These are phyloP conservation scores for Elaeagnus macrophylla DNA, from an alignment of 306 rosid genomes.

Conservation along the genomic window DNA sequence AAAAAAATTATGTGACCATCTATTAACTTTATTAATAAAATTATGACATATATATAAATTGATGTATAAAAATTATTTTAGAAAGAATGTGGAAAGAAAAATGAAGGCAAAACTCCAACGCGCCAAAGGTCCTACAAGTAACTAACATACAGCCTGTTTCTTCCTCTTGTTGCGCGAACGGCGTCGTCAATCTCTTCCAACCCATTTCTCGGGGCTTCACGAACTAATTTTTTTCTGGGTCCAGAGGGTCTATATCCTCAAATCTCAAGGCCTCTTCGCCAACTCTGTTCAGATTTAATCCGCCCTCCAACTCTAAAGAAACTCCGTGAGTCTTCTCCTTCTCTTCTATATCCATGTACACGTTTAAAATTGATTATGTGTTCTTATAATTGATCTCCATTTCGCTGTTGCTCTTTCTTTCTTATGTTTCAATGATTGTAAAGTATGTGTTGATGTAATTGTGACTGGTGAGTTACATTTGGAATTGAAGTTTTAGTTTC, in stretches of 20 bases:
- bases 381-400: not conserved
- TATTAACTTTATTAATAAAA: too few species aligned
- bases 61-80: too few species aligned
- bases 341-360: not conserved
- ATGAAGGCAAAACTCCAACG: too few species aligned
- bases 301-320: conserved; percentile 35
- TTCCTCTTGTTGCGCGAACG: conserved; percentile 19
- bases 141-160: too few species aligned
- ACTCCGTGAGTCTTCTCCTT: conserved; percentile 57
- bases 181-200: conserved; percentile 62
- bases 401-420: not conserved
- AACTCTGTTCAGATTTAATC: conserved; percentile 38
- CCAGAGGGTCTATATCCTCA: too few species aligned
- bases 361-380: not conserved
- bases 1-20: too few species aligned
- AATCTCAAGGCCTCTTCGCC: conserved; percentile 43
- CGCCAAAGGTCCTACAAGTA: too few species aligned
- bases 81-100: too few species aligned
- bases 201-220: conserved; percentile 58
- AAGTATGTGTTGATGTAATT: too few species aligned
- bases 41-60: too few species aligned
- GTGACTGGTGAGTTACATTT: too few species aligned
- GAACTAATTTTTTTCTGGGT: conserved; percentile 34
- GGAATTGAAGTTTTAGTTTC: too few species aligned
- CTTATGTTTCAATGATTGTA: not conserved